phyloP scores from a whole-genome alignment of 148 eudicot species.

The Pouteria glomerata region DNA sequence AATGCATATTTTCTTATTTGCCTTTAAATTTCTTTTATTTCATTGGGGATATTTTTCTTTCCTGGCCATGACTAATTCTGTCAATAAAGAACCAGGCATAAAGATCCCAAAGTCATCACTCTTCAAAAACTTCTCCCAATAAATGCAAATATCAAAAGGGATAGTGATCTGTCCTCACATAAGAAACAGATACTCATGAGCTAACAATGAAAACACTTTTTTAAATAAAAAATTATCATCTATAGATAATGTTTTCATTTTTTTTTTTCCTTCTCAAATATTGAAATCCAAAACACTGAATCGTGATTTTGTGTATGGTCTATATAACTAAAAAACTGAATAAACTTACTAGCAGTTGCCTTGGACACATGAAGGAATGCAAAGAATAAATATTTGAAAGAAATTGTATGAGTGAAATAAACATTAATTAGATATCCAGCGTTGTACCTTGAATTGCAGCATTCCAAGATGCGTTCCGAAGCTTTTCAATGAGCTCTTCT shows the following conservation, averaged over 20 bases:
- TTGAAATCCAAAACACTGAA: neutral
- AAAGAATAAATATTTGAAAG: neutral
- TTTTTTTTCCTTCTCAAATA: neutral
- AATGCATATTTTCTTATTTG: too few species aligned
- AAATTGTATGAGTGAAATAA: neutral
- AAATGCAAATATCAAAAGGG: neutral
- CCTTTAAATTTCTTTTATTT: too few species aligned
- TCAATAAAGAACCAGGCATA: neutral
- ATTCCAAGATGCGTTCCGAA: constrained; percentile 79
- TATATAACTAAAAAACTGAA: neutral
- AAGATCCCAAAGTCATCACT: neutral
- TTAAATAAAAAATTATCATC: neutral
- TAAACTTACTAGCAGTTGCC: neutral
- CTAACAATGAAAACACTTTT: neutral
- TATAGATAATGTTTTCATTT: neutral
- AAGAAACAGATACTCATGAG: neutral
- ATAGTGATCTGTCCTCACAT: neutral
- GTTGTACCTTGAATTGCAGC: constrained; percentile 70
- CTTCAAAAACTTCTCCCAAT: neutral
- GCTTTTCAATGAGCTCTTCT: constrained; percentile 82
- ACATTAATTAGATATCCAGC: neutral
- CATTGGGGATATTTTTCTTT: neutral
- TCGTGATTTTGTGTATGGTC: neutral
- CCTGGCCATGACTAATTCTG: neutral
- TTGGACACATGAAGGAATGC: neutral